Conservation (phyloP, 2,329 filamentous ascomycete genomes). For the Aspergillus vadensis region DNA sequence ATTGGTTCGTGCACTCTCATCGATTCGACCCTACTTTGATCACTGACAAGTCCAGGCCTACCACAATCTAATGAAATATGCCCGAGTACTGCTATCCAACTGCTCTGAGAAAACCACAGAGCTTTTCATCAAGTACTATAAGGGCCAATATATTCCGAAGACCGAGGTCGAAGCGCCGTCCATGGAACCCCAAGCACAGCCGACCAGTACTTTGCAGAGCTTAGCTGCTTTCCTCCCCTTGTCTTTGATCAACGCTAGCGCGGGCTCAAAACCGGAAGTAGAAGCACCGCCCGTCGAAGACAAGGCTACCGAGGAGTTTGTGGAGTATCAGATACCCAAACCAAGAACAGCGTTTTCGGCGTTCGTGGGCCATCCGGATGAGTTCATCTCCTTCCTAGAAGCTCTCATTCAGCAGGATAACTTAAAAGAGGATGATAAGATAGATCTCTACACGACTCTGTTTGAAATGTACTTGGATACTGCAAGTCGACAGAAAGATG, state of each 20-base stretch:
- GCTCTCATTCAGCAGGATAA: constrained; percentile 74
- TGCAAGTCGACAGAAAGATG: constrained; percentile 71
- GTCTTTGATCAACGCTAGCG: constrained; percentile 75
- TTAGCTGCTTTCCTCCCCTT: constrained; percentile 80
- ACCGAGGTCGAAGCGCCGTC: constrained; percentile 62
- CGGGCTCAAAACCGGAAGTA: constrained; percentile 39
- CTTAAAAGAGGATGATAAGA: constrained; percentile 72
- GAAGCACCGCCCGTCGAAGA: constrained; percentile 32
- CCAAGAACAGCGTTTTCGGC: constrained; percentile 91
- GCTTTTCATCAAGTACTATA: constrained; percentile 94
- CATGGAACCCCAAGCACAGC: constrained; percentile 47
- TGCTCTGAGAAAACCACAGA: constrained; percentile 80
- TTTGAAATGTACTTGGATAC: constrained; percentile 99
- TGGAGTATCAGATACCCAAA: constrained; percentile 74
- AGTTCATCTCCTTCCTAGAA: constrained; percentile 92
- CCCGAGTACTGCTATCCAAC: constrained; percentile 84
- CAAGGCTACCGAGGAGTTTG: constrained; percentile 40
- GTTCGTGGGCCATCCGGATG: constrained; percentile 88
- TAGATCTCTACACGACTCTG: constrained; percentile 88
- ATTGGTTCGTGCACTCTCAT: constrained; percentile 56
- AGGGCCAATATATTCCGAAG: constrained; percentile 71
- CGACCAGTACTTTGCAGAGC: constrained; percentile 80
- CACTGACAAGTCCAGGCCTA: constrained; percentile 62
- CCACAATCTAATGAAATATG: constrained; percentile 90
- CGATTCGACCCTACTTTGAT: neutral